Percentiles rank a stretch among this genome's conserved stretches.
These are phyloP conservation scores for Ensete glaucum DNA, from an alignment of 176 grass and related monocot species.

Conservation along the genomic window DNA sequence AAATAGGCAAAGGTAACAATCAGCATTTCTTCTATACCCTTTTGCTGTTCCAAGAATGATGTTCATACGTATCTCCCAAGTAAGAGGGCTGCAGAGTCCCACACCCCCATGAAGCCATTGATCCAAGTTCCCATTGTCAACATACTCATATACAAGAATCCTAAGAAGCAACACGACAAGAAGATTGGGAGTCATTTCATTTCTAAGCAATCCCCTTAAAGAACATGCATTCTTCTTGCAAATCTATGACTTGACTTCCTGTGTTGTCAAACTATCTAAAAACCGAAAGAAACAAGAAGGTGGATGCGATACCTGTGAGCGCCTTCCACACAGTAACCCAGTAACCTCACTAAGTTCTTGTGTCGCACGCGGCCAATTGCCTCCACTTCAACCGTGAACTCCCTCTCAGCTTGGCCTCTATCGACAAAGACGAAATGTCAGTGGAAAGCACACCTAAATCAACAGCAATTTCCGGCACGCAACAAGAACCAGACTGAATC, in stretches of 20 bases:
- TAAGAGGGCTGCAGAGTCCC: neutral
- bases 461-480: neutral
- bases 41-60: constrained; percentile 14
- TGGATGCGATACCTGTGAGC: neutral
- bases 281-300: neutral
- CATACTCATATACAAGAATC: constrained; percentile 10
- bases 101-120: constrained; percentile 7
- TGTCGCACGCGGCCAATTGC: constrained; percentile 7
- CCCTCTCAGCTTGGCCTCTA: constrained; percentile 10
- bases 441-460: neutral
- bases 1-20: neutral
- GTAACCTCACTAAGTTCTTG: constrained; percentile 7
- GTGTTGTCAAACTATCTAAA: neutral
- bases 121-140: constrained; percentile 9
- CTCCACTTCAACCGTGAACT: constrained; percentile 11
- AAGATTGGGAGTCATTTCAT: neutral
- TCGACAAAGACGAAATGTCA: neutral
- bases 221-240: neutral
- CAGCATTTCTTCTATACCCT: neutral
- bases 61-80: constrained; percentile 2
- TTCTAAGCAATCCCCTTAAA: neutral
- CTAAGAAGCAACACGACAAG: neutral
- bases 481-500: neutral
- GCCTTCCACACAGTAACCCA: constrained; percentile 10
- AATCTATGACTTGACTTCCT: neutral